These are phyloP conservation scores for Lipomyces sp. DNA, from an alignment of 805 yeast genomes.

Conservation along the genomic window DNA sequence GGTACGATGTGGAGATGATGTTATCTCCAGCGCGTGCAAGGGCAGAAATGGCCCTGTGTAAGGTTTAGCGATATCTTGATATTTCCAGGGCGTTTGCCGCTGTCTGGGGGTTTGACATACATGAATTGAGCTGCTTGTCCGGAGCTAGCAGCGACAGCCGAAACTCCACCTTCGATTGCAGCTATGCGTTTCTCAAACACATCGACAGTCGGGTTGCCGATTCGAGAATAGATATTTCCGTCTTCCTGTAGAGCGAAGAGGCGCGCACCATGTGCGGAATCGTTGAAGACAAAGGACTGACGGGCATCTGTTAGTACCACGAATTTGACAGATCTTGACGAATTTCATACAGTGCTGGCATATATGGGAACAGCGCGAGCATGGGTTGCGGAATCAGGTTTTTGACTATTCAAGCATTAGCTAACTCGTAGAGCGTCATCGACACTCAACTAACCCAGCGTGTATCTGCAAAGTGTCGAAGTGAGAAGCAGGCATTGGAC, in stretches of 20 bases:
- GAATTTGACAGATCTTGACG: not conserved
- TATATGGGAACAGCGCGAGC: slow-evolving; percentile 94
- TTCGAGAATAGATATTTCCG: slow-evolving; percentile 87
- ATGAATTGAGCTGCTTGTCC: slow-evolving; percentile 94
- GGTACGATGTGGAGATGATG: slow-evolving; percentile 79
- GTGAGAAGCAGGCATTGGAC: slow-evolving; percentile 47
- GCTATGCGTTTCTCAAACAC: slow-evolving; percentile 91
- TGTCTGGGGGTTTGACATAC: slow-evolving; percentile 5
- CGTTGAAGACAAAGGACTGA: slow-evolving; percentile 77
- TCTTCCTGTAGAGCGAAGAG: slow-evolving; percentile 81
- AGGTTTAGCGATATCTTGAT: not conserved
- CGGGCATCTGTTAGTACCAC: not conserved
- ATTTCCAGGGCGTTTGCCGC: not conserved
- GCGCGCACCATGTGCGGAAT: slow-evolving; percentile 91
- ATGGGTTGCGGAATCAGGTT: slow-evolving; percentile 62
- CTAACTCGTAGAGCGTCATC: no score
- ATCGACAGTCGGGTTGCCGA: slow-evolving; percentile 91
- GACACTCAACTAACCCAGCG: slow-evolving; percentile 61
- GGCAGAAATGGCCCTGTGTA: slow-evolving; percentile 31
- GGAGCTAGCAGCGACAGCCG: slow-evolving; percentile 87
- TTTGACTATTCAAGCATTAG: slow-evolving; percentile 50
- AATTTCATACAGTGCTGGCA: slow-evolving; percentile 62
- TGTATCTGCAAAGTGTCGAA: slow-evolving; percentile 92
- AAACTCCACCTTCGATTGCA: slow-evolving; percentile 89
- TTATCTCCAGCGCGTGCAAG: slow-evolving; percentile 73